These are phyloP conservation scores for Colletotrichum limetticola DNA, from an alignment of 2,329 filamentous ascomycete species.

Conservation along the genomic window DNA sequence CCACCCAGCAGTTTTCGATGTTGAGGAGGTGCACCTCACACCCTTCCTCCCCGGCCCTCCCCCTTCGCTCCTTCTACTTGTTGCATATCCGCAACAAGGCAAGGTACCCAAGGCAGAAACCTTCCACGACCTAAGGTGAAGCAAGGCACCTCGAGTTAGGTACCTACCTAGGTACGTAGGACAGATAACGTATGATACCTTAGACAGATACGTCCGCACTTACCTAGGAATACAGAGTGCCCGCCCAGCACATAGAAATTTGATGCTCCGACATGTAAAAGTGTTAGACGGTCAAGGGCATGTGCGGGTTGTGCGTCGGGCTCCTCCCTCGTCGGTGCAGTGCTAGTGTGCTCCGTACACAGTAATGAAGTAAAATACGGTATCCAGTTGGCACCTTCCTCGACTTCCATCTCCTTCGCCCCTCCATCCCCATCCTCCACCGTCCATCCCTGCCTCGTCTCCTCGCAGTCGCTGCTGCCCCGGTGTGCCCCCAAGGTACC, in stretches of 20 bases:
- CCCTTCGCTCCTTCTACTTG: neutral
- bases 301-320: neutral
- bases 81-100: neutral
- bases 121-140: neutral
- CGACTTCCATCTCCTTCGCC: neutral
- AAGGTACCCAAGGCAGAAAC: neutral
- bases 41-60: neutral
- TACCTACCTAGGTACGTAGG: neutral
- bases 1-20: slow-evolving; percentile 11
- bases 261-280: neutral
- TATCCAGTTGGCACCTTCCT: slow-evolving; percentile 10
- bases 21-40: neutral
- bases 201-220: too few relatives aligned
- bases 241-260: neutral
- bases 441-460: neutral
- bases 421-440: neutral
- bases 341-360: neutral
- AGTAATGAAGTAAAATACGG: neutral
- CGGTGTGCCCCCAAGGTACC: neutral
- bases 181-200: neutral
- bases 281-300: neutral
- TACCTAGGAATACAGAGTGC: neutral
- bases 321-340: neutral
- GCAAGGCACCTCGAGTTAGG: neutral
- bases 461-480: neutral